Evolutionary conservation across 352 stramenopile genomes (phyloP), one percentile per base, ranked within the genome.

Genomic region (Phytopythium cucurbitacearum): DNA sequence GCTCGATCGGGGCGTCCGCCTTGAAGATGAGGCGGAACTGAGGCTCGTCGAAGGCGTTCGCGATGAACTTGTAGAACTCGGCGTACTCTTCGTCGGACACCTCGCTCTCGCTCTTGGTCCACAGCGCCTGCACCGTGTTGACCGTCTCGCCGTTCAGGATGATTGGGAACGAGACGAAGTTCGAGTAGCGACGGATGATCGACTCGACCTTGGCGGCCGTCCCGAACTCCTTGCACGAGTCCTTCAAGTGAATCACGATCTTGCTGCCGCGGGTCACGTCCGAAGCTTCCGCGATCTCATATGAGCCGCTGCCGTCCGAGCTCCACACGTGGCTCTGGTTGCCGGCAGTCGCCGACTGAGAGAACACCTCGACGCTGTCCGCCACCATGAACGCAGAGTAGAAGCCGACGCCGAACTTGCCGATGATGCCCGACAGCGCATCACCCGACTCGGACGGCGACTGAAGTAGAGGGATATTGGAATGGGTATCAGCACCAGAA

Each of bases 331-430:
- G 66, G 53, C 75, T 71, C 44, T 75, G 49, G 56, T 59, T 64
- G 44, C 73, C 76, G 7, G 74, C 48, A 16, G 78, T 53, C 16
- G 80, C 89, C 44, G 79, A 97, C 56, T 91, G 70, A 51, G 87
- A 91, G 48, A 85, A 85, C 7, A 99, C 96, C 51, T 98, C 74
- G 1, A 99, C 96, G 53, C 97, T 90, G 57, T 99, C 90, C 21
- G 91, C 91, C 1, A 99, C 97, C 97, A 99, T 99, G 64, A 99
- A 99, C 12, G 96, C 95, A 5, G 95, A 98, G 78, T 99, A 99
- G 65, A 99, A 99, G 12, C 98, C 98, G 33, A 99, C 98, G 28
- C 98, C 98, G 59, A 99, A 99, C 70, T 99, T 98, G 39, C 98
- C 98, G 60, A 99, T 99, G 59, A 99, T 98, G 44, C 92, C 95